A percentile compares a stretch with the other conserved stretches of the same genome.
Evolutionary conservation across 768 basidiomycete species (phyloP).

Genomic region (Russula griseocarnosa): DNA sequence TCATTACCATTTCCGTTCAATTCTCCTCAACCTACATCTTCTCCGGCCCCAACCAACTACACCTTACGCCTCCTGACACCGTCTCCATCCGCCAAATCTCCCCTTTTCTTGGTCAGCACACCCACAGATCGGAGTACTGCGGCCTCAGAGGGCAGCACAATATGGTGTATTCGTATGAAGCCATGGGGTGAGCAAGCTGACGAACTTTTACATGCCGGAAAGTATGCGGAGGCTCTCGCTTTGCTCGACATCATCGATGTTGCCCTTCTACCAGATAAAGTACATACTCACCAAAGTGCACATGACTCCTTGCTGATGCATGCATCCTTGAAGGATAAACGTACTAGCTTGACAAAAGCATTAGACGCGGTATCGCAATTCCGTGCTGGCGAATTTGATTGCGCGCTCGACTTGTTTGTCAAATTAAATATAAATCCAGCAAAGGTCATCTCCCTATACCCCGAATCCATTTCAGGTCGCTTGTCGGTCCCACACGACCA

Average conservation of each 20-base stretch:
- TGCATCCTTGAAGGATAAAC: conserved; percentile 43
- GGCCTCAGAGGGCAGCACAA: conserved; percentile 63
- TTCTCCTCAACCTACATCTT: conserved; percentile 33
- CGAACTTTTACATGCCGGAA: conserved; percentile 64
- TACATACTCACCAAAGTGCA: conserved; percentile 28
- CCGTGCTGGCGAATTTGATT: conserved; percentile 59
- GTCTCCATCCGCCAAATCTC: conserved; percentile 49
- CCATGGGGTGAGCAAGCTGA: conserved; percentile 81
- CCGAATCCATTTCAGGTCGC: conserved; percentile 74
- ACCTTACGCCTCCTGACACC: conserved; percentile 63
- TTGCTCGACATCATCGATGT: conserved; percentile 69
- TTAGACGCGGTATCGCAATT: conserved; percentile 81
- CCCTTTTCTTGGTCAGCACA: conserved; percentile 62
- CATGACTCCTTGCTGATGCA: background rate
- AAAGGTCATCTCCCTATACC: conserved; percentile 87
- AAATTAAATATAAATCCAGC: conserved; percentile 90
- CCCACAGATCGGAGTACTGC: conserved; percentile 68
- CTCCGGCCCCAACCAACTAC: conserved; percentile 38
- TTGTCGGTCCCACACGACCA: conserved; percentile 60
- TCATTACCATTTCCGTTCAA: conserved; percentile 59
- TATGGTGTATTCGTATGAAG: conserved; percentile 73
- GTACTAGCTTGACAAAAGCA: conserved; percentile 57
- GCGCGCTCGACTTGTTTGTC: conserved; percentile 83
- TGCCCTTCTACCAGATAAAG: conserved; percentile 59
- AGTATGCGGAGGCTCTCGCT: conserved; percentile 76